phyloP scores from a whole-genome alignment of 805 yeast species.

The Yarrowia divulgata region DNA sequence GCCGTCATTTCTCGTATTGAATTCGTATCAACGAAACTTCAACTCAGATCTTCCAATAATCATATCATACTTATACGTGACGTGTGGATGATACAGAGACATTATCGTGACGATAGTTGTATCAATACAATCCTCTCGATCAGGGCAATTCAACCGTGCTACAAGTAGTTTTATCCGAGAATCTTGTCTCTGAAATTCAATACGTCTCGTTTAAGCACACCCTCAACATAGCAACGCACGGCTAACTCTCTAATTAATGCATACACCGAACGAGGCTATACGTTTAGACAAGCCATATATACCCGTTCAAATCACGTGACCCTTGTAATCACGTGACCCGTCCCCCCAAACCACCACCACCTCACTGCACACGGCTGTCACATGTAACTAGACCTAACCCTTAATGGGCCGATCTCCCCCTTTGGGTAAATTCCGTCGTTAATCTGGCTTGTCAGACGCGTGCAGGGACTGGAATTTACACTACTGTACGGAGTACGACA shows the following conservation, averaged over 20 bases:
- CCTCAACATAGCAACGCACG: background rate
- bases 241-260: background rate
- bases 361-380: background rate
- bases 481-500: too few relatives aligned
- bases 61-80: too few relatives aligned
- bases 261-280: background rate
- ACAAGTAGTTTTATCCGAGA: too few relatives aligned
- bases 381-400: background rate
- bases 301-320: too few relatives aligned
- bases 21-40: too few relatives aligned
- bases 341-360: background rate
- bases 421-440: constrained; percentile 13
- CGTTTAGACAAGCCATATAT: too few relatives aligned
- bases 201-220: too few relatives aligned
- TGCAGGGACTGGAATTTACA: background rate
- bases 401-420: background rate
- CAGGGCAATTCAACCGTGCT: background rate
- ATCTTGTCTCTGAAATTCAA: too few relatives aligned
- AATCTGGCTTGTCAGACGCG: constrained; percentile 31
- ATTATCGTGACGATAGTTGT: too few relatives aligned
- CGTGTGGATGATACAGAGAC: too few relatives aligned
- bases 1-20: too few relatives aligned
- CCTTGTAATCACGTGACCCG: background rate
- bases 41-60: too few relatives aligned
- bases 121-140: background rate